phyloP scores from a whole-genome alignment of 306 rosid species.

The Sphenostylis stenocarpa region DNA sequence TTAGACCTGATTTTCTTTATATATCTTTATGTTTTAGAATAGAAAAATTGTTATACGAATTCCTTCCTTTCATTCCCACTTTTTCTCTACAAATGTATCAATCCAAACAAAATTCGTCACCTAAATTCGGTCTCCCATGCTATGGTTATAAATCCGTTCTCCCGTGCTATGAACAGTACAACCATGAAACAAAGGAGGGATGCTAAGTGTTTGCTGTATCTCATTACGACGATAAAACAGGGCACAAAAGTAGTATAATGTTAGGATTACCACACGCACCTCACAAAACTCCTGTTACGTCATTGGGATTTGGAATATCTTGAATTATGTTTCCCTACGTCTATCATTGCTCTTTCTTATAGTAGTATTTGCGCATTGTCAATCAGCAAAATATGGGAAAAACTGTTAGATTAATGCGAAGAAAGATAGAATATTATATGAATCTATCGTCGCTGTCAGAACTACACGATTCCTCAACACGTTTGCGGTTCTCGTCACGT shows the following conservation, averaged over 20 bases:
- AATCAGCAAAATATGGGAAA: not conserved
- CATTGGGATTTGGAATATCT: not conserved
- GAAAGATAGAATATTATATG: not conserved
- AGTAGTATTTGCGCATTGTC: not conserved
- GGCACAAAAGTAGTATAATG: not conserved
- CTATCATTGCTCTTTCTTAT: not conserved
- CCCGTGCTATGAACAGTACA: no score
- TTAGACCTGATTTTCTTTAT: no score
- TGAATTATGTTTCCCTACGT: not conserved
- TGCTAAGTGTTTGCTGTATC: not conserved
- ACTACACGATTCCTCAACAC: not conserved
- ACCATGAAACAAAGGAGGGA: no score
- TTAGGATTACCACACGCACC: not conserved
- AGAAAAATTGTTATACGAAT: no score
- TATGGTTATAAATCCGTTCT: no score
- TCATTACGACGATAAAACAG: not conserved
- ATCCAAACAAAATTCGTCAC: no score
- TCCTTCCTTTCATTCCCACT: no score
- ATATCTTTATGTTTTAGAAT: no score
- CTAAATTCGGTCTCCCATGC: no score
- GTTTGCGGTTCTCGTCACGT: not conserved
- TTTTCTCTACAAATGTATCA: no score
- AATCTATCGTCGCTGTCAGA: not conserved
- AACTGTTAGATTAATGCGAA: not conserved
- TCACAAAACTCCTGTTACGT: not conserved